Evolutionary conservation across 2,329 filamentous ascomycete genomes (phyloP), one percentile per base, ranked within the genome.

Genomic region (Trichoderma semiorbis): DNA sequence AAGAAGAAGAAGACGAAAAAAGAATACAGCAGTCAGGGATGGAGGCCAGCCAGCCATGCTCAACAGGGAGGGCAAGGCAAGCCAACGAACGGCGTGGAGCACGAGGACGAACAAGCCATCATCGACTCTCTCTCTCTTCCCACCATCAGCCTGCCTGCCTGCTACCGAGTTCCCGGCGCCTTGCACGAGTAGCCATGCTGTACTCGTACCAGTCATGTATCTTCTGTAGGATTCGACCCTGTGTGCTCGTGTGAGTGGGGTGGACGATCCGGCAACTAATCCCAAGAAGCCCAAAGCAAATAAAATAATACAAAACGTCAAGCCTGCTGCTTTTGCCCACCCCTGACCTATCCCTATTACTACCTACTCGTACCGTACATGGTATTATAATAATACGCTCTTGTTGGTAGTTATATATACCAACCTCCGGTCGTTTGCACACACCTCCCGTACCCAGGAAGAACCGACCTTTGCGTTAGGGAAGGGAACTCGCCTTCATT

Each of bases 291-390:
- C 47, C 50, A 58, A 69, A 62, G 57, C 66, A 69, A 69, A 69
- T 61, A 69, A 68, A 68, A 61, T 50, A 69, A 69, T 62, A 69
- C 66, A 61, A 69, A 69, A 61, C 39, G 55, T 61, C 66, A 34
- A 69, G 66, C 57, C 65, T 47, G 55, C 63, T 66, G 65, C 65
- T 39, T 24, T 55, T 32, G 43, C 36, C 55, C 57, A 36, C 66
- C 57, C 57, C 66, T 61, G 28, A 47, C 57, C 28, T 50, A 57
- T 32, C 55, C 55, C 55, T 60, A 36, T 60, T 43, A 24, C 34
- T 36, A 39, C 36, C 36, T 39, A 16, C 36, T 39, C 36, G 36
- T 39, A 39, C 65, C 36, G 36, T 39, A 39, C 65, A 68, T 50
- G 39, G 66, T 26, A 69, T 62, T n/a, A 32, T 47, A 24, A 69